phyloP scores from a whole-genome alignment of 1,284 basidiomycete genomes.

The Leccinum pachyderme region DNA sequence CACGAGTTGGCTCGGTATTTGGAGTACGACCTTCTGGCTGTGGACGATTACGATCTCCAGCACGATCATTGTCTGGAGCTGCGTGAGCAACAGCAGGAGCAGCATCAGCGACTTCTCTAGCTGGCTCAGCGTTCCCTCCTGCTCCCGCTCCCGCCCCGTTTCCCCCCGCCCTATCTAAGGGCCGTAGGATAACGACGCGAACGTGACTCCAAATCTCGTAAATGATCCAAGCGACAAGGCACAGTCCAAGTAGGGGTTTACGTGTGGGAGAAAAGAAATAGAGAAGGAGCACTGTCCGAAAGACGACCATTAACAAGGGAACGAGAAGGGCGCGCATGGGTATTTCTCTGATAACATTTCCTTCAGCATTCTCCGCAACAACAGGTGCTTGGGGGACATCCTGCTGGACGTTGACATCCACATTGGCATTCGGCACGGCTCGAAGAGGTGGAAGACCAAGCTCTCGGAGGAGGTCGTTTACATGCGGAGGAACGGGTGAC shows the following conservation, averaged over 20 bases:
- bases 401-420: constrained; percentile 21
- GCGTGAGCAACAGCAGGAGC: constrained; percentile 17
- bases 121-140: constrained; percentile 23
- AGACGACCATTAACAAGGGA: constrained; percentile 62
- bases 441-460: constrained; percentile 56
- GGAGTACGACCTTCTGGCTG: constrained; percentile 16
- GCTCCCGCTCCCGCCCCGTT: constrained; percentile 14
- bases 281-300: constrained; percentile 68
- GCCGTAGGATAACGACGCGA: constrained; percentile 49
- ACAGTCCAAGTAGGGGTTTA: constrained; percentile 66
- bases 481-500: constrained; percentile 34
- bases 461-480: constrained; percentile 61
- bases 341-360: constrained; percentile 37
- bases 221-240: constrained; percentile 67
- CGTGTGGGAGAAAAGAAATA: constrained; percentile 79
- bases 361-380: constrained; percentile 22
- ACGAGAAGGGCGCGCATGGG: constrained; percentile 51
- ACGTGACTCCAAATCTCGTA: constrained; percentile 79
- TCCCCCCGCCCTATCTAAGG: constrained; percentile 30
- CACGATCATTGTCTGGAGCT: constrained; percentile 15
- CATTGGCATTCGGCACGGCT: constrained; percentile 33
- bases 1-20: constrained; percentile 16
- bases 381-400: constrained; percentile 18
- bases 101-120: constrained; percentile 14
- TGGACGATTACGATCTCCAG: constrained; percentile 16